A percentile compares a stretch with the other conserved stretches of the same genome.
Evolutionary conservation across 768 basidiomycete genomes (phyloP).

Genomic region (Dacryopinax spathularia): DNA sequence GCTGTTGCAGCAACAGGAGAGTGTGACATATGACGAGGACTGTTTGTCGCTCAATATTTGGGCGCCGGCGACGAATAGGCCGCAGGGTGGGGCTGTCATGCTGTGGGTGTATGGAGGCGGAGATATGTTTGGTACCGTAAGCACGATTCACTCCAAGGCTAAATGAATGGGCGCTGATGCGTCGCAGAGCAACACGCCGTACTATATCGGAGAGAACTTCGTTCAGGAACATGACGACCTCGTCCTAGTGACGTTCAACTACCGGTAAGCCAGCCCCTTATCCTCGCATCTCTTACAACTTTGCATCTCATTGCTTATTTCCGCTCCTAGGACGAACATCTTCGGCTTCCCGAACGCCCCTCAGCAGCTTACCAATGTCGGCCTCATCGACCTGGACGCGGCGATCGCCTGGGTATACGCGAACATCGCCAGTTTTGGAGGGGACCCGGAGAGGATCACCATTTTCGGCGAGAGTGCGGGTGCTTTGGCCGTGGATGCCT

Average conservation of each 20-base stretch:
- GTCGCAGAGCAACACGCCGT: constrained; percentile 13
- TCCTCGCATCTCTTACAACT: constrained; percentile 22
- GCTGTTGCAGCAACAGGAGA: neutral
- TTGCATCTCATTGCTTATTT: constrained; percentile 21
- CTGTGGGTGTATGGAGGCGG: constrained; percentile 21
- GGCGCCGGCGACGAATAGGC: constrained; percentile 16
- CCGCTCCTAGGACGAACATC: constrained; percentile 26
- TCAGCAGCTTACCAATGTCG: constrained; percentile 37
- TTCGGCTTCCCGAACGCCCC: constrained; percentile 35
- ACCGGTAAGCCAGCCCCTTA: too few species aligned
- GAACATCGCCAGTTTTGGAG: constrained; percentile 23
- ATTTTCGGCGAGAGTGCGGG: constrained; percentile 45
- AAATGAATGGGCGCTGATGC: constrained; percentile 14
- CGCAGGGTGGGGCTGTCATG: constrained; percentile 14
- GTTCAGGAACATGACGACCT: constrained; percentile 15
- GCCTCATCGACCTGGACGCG: constrained; percentile 32
- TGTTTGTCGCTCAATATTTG: constrained; percentile 19
- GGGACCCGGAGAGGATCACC: constrained; percentile 30
- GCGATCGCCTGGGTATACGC: constrained; percentile 18
- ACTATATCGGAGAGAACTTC: constrained; percentile 13
- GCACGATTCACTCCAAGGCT: constrained; percentile 3
- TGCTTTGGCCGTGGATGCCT: constrained; percentile 32
- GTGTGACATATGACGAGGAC: constrained; percentile 10
- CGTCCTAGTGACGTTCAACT: constrained; percentile 38
- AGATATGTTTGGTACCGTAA: constrained; percentile 15